A percentile compares a stretch with the other conserved stretches of the same genome.
Evolutionary conservation across 176 grass and related monocot species (phyloP).

Genomic region (Eragrostis curvula): DNA sequence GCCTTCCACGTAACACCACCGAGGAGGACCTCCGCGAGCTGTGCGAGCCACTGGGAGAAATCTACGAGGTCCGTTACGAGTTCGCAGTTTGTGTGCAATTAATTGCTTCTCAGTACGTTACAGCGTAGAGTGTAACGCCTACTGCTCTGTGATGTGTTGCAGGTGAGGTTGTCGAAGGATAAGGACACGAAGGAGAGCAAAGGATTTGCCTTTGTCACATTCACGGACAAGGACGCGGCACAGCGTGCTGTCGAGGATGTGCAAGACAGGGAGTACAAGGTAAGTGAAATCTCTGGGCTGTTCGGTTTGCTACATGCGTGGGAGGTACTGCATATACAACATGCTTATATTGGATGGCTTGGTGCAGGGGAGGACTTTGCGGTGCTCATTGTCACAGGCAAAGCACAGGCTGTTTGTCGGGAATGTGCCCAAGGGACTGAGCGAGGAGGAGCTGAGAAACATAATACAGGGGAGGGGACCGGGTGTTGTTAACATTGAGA

Average conservation of each 20-base stretch:
- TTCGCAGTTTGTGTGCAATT: not conserved
- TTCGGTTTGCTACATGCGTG: not conserved
- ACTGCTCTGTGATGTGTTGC: conserved; percentile 28
- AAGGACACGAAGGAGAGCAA: conserved; percentile 93
- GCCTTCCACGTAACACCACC: conserved; percentile 65
- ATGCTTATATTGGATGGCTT: conserved; percentile 10
- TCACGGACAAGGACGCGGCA: conserved; percentile 60
- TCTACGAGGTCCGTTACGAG: conserved; percentile 64
- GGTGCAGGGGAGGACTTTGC: conserved; percentile 84
- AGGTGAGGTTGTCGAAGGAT: conserved; percentile 93
- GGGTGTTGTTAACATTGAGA: conserved; percentile 88
- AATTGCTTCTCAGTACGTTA: not conserved
- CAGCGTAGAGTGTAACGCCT: not conserved
- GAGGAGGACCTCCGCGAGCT: conserved; percentile 84
- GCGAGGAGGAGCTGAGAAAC: conserved; percentile 82
- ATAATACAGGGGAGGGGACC: conserved; percentile 83
- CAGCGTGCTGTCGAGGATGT: conserved; percentile 71
- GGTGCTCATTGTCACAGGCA: conserved; percentile 88
- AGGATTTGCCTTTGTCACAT: conserved; percentile 89
- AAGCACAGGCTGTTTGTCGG: conserved; percentile 96
- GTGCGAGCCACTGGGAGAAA: conserved; percentile 73
- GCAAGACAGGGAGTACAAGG: conserved; percentile 95
- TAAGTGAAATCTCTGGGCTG: conserved; percentile 15
- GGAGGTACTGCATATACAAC: not conserved
- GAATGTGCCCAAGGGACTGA: conserved; percentile 94